Base-by-base conservation (phyloP, 2,329 filamentous ascomycete genomes). In the Sporothrix inflata region DNA sequence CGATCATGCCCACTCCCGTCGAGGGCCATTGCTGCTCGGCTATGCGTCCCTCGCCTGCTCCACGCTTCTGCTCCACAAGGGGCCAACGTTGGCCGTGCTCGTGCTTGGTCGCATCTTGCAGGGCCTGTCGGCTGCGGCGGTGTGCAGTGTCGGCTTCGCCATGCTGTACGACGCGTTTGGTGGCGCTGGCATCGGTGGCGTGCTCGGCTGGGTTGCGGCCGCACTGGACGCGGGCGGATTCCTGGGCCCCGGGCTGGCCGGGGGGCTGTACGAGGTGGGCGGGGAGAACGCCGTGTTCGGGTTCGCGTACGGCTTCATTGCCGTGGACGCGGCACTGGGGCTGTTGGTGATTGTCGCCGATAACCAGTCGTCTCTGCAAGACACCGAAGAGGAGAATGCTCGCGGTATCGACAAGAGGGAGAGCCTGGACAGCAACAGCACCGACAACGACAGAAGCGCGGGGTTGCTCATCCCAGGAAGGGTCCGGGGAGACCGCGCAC, bases 151-250 rank as follows among this genome's bases (percentile, higher is more conserved):
- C 9, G 75, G 75, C 5, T 71, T 69, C n/a, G 71, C 73, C 21
- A 71, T 76, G 21, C 73, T 76, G 11, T 53, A 49, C 47, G 73
- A 75, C 24, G 38, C 71, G 1, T 69, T 75, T 30, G 74, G 73
- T 14, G 45, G 55, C 9, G 68, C 72, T 9, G 49, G 70, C 9
- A 51, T 72, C 24, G 75, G 75, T 12, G 55, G 69, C 34, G 74
- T 74, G 19, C 73, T 74, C 61, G 74, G 75, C 27, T 76, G 72
- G 63, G 57, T 70, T 9, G 70, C 73, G 27, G 73, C 74, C 11
- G 72, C 71, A 2, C 49, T 73, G 16, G 73, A 65, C 47, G 51
- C 70, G 5, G 75, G 75, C 14, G 63, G 73, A 3, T 70, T 75
- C 42, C 55, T 73, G 5, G 75, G 75, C 9, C 75, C 73, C 4